Evolutionary conservation across 2,329 filamentous ascomycete species (phyloP), one percentile per base, ranked within the genome.

Genomic region (Hypoxylon sp.): DNA sequence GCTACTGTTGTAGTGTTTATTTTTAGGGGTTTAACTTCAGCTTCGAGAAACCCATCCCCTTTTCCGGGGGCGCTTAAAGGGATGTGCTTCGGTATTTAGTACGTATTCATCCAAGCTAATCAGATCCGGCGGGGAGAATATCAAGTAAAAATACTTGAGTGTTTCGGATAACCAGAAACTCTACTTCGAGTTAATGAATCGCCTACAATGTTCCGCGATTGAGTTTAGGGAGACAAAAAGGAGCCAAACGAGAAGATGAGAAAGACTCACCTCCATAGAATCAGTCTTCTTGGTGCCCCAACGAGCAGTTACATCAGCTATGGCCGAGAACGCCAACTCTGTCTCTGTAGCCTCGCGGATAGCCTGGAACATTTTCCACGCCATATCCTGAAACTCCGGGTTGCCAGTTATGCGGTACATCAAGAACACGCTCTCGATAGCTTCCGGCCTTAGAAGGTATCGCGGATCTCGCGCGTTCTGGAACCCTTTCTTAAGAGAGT

Each of bases 141-240:
- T 85, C 52, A 93, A 77, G 70, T 90, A 93, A 64, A 92, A 92
- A 70, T 93, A 93, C 79, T 93, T 93, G 64, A 93, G 79, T n/a
- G 90, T 93, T 80, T 93, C 90, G 0, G 88, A 87, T 72, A 90
- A 80, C 89, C 91, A 93, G 72, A 92, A 92, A 64, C 86, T 90
- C 81, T 93, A 85, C 78, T 43, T 45, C 50, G 86, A 84, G 73
- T 85, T 84, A 74, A 89, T 14, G 14, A 5, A 14, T 2, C 17
- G 14, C 9, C n/a, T 19, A 9, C 28, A 7, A 13, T 17, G 7
- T 28, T 3, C 9, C 28, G 0, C 71, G 5, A 67, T 19, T 66
- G 25, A 11, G 10, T n/a, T 36, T 9, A 6, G 14, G 14, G n/a
- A n/a, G 25, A 25, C 4, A 25, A 2, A 25, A 5, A 25, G 4